Evolutionary conservation across 805 yeast genomes (phyloP), one percentile per base, ranked within the genome.

Genomic region (Candida odintsovae): DNA sequence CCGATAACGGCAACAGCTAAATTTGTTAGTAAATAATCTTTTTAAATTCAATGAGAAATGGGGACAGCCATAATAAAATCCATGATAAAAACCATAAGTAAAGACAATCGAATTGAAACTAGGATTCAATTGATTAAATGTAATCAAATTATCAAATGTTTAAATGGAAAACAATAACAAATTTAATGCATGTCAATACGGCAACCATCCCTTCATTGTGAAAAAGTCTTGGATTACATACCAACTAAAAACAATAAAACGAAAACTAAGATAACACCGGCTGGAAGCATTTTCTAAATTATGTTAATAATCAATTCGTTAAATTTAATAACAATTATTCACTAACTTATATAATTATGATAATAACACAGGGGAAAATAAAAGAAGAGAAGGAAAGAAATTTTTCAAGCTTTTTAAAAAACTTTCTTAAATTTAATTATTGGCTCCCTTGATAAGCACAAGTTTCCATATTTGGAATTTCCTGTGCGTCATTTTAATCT

Each of bases 181-280:
- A n/a, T n/a, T n/a, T n/a, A n/a, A n/a, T n/a, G n/a, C n/a, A n/a
- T n/a, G n/a, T n/a, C n/a, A n/a, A n/a, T n/a, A n/a, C n/a, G n/a
- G n/a, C n/a, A n/a, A n/a, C n/a, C n/a, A n/a, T n/a, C n/a, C n/a
- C n/a, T n/a, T n/a, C n/a, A n/a, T n/a, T n/a, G n/a, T n/a, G n/a
- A n/a, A 29, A 10, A 9, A 22, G 15, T 23, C 26, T 19, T 12
- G 18, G 38, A 22, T 16, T 42, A 57, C 61, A 35, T 40, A 57
- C 59, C 64, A 43, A 60, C 53, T 49, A 59, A 56, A 47, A 56
- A 56, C 41, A 61, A 36, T 37, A 61, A 45, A 48, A 53, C 57
- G 54, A 61, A 61, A 50, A 61, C 64, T 52, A 61, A 54, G 51
- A 61, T 61, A 54, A 61, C 64, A 61, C 64, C 64, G 40, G 62